phyloP scores from a whole-genome alignment of 2,329 filamentous ascomycete species.

The Penicillium janthinellum region DNA sequence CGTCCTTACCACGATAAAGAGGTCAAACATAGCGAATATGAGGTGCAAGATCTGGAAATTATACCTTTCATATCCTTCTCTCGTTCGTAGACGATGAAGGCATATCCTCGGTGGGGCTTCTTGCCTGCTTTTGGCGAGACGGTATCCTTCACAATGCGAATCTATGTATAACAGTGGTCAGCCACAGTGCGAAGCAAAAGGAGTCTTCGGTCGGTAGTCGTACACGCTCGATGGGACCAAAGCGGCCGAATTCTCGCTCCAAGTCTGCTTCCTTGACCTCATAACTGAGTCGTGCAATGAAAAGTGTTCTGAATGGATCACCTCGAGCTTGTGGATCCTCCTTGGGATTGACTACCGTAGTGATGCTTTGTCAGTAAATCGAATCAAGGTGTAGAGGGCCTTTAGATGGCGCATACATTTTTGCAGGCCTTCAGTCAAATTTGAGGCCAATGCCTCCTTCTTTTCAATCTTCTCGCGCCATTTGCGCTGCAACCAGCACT shows the following conservation, averaged over 20 bases:
- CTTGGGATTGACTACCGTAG: conserved; percentile 68
- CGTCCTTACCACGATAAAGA: conserved; percentile 19
- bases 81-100: conserved; percentile 94
- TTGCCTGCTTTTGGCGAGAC: conserved; percentile 70
- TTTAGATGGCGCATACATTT: conserved; percentile 56
- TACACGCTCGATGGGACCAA: conserved; percentile 91
- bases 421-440: conserved; percentile 65
- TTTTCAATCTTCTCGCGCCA: conserved; percentile 84
- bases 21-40: neutral
- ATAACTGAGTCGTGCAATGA: conserved; percentile 87
- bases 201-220: conserved; percentile 30
- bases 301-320: conserved; percentile 92
- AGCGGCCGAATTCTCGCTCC: conserved; percentile 89
- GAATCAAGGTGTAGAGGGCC: neutral
- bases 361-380: conserved; percentile 8
- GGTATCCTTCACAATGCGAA: conserved; percentile 81
- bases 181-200: neutral
- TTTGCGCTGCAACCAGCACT: conserved; percentile 88
- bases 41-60: conserved; percentile 15
- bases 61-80: conserved; percentile 99
- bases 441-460: conserved; percentile 65
- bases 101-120: conserved; percentile 85
- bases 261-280: conserved; percentile 86
- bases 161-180: conserved; percentile 55
- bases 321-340: conserved; percentile 88